Conservation (phyloP, 2,329 filamentous ascomycete species). For the Neocucurbitaria cava region DNA sequence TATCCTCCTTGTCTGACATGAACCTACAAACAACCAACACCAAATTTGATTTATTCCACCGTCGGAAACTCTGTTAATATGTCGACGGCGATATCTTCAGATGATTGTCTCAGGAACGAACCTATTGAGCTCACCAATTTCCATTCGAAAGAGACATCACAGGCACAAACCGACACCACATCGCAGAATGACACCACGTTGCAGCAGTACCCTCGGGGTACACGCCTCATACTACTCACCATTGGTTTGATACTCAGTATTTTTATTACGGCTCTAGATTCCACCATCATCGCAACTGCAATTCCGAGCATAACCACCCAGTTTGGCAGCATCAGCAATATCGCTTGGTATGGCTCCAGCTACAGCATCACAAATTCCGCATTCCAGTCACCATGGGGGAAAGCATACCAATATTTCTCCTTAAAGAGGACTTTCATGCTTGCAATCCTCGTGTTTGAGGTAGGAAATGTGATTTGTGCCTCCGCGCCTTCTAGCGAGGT, state of each 20-base stretch:
- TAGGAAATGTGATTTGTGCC: conserved; percentile 64
- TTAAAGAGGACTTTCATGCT: conserved; percentile 51
- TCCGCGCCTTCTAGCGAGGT: conserved; percentile 29
- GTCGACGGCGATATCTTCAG: neutral
- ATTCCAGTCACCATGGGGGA: conserved; percentile 57
- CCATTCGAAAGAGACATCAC: neutral
- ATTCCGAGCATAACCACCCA: conserved; percentile 47
- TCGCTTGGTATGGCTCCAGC: conserved; percentile 48
- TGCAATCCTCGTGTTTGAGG: conserved; percentile 58
- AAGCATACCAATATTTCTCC: conserved; percentile 55
- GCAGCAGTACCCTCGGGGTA: conserved; percentile 25
- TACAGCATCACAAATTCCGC: conserved; percentile 55
- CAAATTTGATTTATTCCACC: neutral
- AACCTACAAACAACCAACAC: neutral
- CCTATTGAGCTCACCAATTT: neutral
- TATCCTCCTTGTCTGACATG: neutral
- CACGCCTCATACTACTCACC: conserved; percentile 32
- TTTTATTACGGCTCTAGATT: conserved; percentile 36
- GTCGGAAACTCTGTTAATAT: neutral
- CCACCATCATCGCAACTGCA: conserved; percentile 46
- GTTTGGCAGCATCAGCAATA: conserved; percentile 45
- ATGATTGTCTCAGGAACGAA: neutral
- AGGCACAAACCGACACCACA: neutral
- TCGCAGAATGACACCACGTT: neutral
- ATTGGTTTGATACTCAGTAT: conserved; percentile 38